Base-by-base conservation (phyloP, 2,329 filamentous ascomycete genomes). In the Epichloe gansuensis region DNA sequence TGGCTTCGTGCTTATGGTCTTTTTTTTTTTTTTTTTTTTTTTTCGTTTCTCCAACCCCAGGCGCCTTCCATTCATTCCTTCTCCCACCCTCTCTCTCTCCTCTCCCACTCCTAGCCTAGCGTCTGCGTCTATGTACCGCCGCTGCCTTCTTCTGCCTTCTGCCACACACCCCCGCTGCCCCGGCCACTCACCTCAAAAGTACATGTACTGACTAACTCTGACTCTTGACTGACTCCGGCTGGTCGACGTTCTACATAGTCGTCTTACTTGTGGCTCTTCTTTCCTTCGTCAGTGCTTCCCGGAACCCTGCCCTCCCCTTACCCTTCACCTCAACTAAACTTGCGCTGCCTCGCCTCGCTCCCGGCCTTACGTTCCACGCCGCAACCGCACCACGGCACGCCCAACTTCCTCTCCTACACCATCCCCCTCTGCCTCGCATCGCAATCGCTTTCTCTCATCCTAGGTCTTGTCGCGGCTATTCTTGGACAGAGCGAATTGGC, bases 221-320 rank as follows among this genome's bases (percentile, higher is more conserved):
- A 4, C 46, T 34, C 6, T 38, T 15, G 7, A 17, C 38, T 12
- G 11, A 5, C n/a, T 41, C 38, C 13, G 38, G 11, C 38, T 46
- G 23, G 6, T 15, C 12, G 12, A 50, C 48, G 48, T 23, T 46
- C 45, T 17, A 17, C 17, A 17, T 42, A n/a, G 58, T 58, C 56
- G 54, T 52, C 50, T 55, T 52, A 57, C 57, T 58, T 61, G 49
- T 17, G 17, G 17, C 17, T 17, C 17, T 51, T 47, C 48, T 44
- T 52, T 48, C 47, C 37, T 48, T 53, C 31, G 48, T 47, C 59
- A 60, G 48, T 53, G 58, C 58, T 60, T 59, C 60, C n/a, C 25
- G 28, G n/a, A 21, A 13, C 23, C 31, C 12, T 53, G 47, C 34
- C 38, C 31, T 48, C 54, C 39, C 51, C 17, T 45, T 25, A 45